Conservation (phyloP, 371 early-diverging fungal genomes). For the Coemansia sp. region DNA sequence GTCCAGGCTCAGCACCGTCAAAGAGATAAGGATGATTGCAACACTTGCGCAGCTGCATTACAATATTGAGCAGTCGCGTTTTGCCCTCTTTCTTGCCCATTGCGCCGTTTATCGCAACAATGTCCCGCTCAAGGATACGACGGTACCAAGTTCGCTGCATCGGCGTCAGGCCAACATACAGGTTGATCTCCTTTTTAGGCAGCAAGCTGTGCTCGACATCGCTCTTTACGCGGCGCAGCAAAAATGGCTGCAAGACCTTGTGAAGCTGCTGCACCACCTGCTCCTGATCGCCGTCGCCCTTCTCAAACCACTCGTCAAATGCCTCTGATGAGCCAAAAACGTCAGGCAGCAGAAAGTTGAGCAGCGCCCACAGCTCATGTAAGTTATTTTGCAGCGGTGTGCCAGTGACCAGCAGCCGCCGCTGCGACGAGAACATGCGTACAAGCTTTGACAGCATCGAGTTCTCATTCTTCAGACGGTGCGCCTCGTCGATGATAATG, state of each 20-base stretch:
- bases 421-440: constrained; percentile 80
- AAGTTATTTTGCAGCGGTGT: constrained; percentile 99
- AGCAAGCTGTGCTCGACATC: constrained; percentile 97
- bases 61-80: constrained; percentile 94
- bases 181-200: constrained; percentile 95
- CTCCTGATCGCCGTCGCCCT: constrained; percentile 50
- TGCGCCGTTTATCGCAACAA: constrained; percentile 80
- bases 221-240: constrained; percentile 97
- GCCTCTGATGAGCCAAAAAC: constrained; percentile 90
- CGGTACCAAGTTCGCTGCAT: constrained; percentile 99
- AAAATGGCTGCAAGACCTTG: constrained; percentile 90
- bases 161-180: constrained; percentile 92
- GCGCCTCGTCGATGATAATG: constrained; percentile 99
- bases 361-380: constrained; percentile 97
- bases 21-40: constrained; percentile 99
- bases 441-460: constrained; percentile 92
- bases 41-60: constrained; percentile 99
- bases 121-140: constrained; percentile 95
- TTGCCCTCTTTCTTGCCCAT: constrained; percentile 70
- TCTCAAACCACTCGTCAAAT: constrained; percentile 89
- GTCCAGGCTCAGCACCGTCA: constrained; percentile 96
- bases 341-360: constrained; percentile 97
- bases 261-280: constrained; percentile 87
- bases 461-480: constrained; percentile 99
- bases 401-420: constrained; percentile 96